phyloP scores from a whole-genome alignment of 441 rosid genomes.

The Pelargonium cotyledonis region DNA sequence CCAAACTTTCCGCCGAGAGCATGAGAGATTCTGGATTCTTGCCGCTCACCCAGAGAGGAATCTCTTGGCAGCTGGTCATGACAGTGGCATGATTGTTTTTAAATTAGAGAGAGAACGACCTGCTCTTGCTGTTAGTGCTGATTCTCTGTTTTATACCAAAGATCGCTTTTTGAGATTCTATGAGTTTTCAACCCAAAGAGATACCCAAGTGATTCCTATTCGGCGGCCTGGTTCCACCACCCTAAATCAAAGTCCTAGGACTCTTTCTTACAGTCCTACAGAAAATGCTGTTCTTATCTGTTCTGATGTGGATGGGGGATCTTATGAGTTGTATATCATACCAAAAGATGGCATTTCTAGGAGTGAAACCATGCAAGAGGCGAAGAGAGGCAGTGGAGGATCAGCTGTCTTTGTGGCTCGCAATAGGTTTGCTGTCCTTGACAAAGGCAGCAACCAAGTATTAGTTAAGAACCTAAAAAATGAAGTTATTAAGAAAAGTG shows the following conservation, averaged over 20 bases:
- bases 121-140: constrained; percentile 76
- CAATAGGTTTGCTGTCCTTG: constrained; percentile 75
- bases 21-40: constrained; percentile 83
- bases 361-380: constrained; percentile 63
- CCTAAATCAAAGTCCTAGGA: constrained; percentile 79
- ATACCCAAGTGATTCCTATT: constrained; percentile 65
- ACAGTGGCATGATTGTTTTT: constrained; percentile 89
- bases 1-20: constrained; percentile 81
- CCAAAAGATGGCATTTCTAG: constrained; percentile 66
- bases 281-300: constrained; percentile 75
- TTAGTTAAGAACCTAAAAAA: constrained; percentile 59
- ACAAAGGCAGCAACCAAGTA: constrained; percentile 66
- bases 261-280: constrained; percentile 80
- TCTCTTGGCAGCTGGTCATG: constrained; percentile 90
- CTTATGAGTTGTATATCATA: constrained; percentile 70
- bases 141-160: constrained; percentile 59
- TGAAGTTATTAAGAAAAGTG: constrained; percentile 61
- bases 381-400: constrained; percentile 70
- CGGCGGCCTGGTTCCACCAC: constrained; percentile 69
- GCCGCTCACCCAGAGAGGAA: constrained; percentile 84
- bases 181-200: constrained; percentile 63
- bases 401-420: constrained; percentile 76
- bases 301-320: constrained; percentile 83
- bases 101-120: constrained; percentile 87
- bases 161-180: constrained; percentile 70